Base-by-base conservation (phyloP, 2,329 filamentous ascomycete species). In the Pestalotiopsis fici region DNA sequence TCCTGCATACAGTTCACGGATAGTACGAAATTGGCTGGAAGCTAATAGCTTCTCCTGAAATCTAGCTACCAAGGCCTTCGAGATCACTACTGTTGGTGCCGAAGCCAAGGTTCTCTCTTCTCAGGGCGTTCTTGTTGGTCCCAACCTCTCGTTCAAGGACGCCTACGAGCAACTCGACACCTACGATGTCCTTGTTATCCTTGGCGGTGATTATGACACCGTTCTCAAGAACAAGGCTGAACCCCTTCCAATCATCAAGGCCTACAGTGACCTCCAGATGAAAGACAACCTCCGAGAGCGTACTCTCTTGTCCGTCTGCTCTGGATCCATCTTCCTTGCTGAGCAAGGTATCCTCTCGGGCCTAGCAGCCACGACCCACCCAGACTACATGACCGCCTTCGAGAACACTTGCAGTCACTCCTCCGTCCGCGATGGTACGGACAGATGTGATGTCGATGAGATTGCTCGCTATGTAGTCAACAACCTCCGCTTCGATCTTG, bases 401-500 rank as follows among this genome's bases (percentile, higher is more conserved):
- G 93, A 96, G 85, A 94, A 90, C 74, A 82, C 94, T 72, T 94
- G 92, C 85, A 92, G 91, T 78, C 90, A 93, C 71, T 88, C 90
- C 60, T 88, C 91, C 59, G 88, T 88, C 67, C 86, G 89, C 70
- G 89, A 93, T 78, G 84, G 92, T 72, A 87, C 89, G 66, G 91
- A 94, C 83, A 90, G 92, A 76, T 94, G 92, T 74, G 93, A 96
- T 76, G 91, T 96, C 70, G 87, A 95, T 75, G 93, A 96, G 76
- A 91, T 93, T 71, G 86, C 87, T 76, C 88, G 93, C 76, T 97
- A 96, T 77, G 93, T 97, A 23, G 93, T 97, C 78, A 97, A 97
- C 86, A 96, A 97, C 81, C 90, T 94, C 68, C 91, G 93, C 73
- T 97, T 95, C 79, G 93, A 96, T 74, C 84, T 96, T 72, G 91